A percentile compares a stretch with the other conserved stretches of the same genome.
Conservation (phyloP, 371 early-diverging fungal genomes). For the Batkoa obscura region DNA sequence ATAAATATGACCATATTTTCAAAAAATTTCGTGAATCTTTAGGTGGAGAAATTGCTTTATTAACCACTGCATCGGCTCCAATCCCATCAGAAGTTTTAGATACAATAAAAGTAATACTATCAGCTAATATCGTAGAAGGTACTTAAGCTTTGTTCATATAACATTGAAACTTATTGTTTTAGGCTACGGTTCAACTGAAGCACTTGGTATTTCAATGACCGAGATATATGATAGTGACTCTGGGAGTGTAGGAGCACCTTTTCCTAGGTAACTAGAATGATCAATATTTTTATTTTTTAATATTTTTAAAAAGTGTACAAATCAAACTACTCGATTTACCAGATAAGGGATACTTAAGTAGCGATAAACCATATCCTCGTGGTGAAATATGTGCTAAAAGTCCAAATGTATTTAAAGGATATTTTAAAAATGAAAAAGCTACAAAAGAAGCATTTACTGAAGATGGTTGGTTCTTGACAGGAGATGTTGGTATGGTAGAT, state of each 20-base stretch:
- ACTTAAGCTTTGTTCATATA: not conserved
- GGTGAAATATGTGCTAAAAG: conserved; percentile 86
- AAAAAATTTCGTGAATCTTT: conserved; percentile 61
- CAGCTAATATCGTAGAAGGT: conserved; percentile 30
- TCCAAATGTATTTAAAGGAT: conserved; percentile 48
- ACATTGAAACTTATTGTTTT: conserved; percentile 13
- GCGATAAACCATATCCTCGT: conserved; percentile 51
- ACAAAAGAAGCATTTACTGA: conserved; percentile 57
- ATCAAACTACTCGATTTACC: conserved; percentile 84
- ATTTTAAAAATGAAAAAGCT: conserved; percentile 52
- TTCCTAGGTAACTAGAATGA: not conserved
- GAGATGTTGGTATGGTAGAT: conserved; percentile 77
- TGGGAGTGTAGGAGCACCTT: conserved; percentile 49
- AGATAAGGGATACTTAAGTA: conserved; percentile 65
- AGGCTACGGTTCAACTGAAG: conserved; percentile 90
- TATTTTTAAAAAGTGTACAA: conserved; percentile 23
- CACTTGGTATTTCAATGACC: conserved; percentile 34
- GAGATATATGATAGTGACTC: conserved; percentile 20
- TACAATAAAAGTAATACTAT: conserved; percentile 77
- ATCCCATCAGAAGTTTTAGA: conserved; percentile 64
- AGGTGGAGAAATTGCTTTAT: conserved; percentile 70
- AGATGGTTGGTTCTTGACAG: conserved; percentile 90
- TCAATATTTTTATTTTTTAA: not conserved
- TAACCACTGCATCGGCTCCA: conserved; percentile 83
- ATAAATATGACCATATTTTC: conserved; percentile 84